These are phyloP conservation scores for Rugonectria rugulosa DNA, from an alignment of 2,329 filamentous ascomycete genomes.

Conservation along the genomic window DNA sequence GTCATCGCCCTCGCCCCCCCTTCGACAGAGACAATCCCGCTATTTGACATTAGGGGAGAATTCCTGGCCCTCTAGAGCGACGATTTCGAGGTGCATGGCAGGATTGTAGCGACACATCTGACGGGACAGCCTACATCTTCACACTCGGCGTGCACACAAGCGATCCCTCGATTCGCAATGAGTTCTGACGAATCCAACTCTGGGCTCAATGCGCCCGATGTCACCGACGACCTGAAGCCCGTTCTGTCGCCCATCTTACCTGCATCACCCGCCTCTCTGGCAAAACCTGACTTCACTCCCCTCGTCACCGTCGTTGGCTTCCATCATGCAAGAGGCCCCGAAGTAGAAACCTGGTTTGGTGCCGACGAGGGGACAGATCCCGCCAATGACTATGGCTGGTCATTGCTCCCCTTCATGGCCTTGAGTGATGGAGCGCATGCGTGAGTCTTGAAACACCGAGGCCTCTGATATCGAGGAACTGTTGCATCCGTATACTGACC, in stretches of 20 bases:
- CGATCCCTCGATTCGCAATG: constrained; percentile 33
- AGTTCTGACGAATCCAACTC: constrained; percentile 38
- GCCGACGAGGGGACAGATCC: constrained; percentile 77
- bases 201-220: constrained; percentile 33
- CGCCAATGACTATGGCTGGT: constrained; percentile 86
- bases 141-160: constrained; percentile 13
- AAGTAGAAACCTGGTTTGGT: constrained; percentile 93
- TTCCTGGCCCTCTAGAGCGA: no score
- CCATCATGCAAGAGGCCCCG: constrained; percentile 86
- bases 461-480: neutral
- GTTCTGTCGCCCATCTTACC: constrained; percentile 44
- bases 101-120: constrained; percentile 23
- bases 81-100: constrained; percentile 32
- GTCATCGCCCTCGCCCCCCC: constrained; percentile 13
- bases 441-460: constrained; percentile 60
- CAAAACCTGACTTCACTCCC: constrained; percentile 61
- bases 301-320: constrained; percentile 84
- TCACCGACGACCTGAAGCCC: constrained; percentile 37
- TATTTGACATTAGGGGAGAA: neutral
- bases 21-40: neutral
- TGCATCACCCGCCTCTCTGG: constrained; percentile 40
- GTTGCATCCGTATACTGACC: constrained; percentile 22
- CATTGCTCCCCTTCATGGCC: constrained; percentile 93
- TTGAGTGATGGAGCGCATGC: constrained; percentile 94
- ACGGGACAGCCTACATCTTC: constrained; percentile 20